These are phyloP conservation scores for Echeveria elegans DNA, from an alignment of 164 flowering plant species.

Conservation along the genomic window DNA sequence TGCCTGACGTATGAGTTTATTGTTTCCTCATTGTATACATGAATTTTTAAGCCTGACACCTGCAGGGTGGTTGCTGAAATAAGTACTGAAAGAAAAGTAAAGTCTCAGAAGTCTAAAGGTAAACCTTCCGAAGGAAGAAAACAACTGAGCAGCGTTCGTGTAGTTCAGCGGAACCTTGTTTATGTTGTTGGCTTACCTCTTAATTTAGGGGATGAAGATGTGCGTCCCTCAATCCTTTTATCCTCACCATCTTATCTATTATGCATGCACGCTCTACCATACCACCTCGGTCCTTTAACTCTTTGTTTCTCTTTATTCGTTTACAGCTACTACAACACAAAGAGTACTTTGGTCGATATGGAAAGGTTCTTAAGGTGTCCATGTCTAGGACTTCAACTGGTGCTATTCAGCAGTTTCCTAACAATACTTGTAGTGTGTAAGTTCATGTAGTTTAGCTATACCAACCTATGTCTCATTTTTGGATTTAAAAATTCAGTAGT, in stretches of 20 bases:
- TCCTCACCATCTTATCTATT: neutral
- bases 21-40: neutral
- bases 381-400: conserved; percentile 78
- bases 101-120: conserved; percentile 64
- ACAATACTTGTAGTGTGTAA: conserved; percentile 95
- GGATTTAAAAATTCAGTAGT: neutral
- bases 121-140: conserved; percentile 65
- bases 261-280: neutral
- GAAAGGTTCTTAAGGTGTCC: conserved; percentile 89
- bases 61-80: conserved; percentile 72
- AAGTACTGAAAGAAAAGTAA: conserved; percentile 53
- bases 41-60: neutral
- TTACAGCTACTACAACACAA: conserved; percentile 75
- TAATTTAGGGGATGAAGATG: conserved; percentile 89
- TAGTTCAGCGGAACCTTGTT: conserved; percentile 86
- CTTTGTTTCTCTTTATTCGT: neutral
- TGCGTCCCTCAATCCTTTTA: conserved; percentile 17
- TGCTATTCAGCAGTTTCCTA: conserved; percentile 73
- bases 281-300: too few relatives aligned
- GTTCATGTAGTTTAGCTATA: conserved; percentile 19
- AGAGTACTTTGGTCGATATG: conserved; percentile 96
- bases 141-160: conserved; percentile 86
- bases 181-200: conserved; percentile 89
- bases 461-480: neutral
- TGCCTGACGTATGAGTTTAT: neutral